phyloP scores from a whole-genome alignment of 1,284 basidiomycete species.

The Ustilago lituana region DNA sequence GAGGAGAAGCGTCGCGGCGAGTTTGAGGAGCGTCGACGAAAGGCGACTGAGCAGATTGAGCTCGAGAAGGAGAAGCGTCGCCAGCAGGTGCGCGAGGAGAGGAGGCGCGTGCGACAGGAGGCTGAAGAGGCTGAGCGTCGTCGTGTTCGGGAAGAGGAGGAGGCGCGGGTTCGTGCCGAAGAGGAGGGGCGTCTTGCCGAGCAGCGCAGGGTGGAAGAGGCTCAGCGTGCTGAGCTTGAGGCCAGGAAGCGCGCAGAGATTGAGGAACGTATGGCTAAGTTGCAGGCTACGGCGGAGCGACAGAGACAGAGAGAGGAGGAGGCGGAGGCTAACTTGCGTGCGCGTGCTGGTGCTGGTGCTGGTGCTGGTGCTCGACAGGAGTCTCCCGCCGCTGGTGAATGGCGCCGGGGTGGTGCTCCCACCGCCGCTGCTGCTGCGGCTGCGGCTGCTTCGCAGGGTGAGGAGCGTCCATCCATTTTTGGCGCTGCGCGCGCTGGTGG shows the following conservation, averaged over 20 bases:
- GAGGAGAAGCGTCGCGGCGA: constrained; percentile 77
- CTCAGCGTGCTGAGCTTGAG: constrained; percentile 61
- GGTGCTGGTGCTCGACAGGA: constrained; percentile 17
- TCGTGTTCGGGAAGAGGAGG: constrained; percentile 56
- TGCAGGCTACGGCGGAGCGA: constrained; percentile 55
- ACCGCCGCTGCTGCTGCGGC: constrained; percentile 22
- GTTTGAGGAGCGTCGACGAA: constrained; percentile 74
- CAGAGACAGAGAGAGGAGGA: constrained; percentile 61
- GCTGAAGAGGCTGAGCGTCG: constrained; percentile 59
- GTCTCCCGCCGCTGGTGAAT: constrained; percentile 23
- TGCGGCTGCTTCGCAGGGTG: constrained; percentile 10
- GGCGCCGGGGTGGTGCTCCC: constrained; percentile 15
- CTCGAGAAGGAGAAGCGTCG: constrained; percentile 83
- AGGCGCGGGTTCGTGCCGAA: constrained; percentile 31
- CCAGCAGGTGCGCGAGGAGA: constrained; percentile 47
- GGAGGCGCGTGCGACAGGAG: constrained; percentile 46
- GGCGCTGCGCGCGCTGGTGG: constrained; percentile 29
- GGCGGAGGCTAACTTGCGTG: constrained; percentile 35
- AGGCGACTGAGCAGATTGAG: constrained; percentile 78
- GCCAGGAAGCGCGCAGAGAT: constrained; percentile 64
- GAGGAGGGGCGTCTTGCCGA: constrained; percentile 54
- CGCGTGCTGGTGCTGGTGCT: constrained; percentile 15
- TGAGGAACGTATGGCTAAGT: constrained; percentile 61
- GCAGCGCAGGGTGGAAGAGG: constrained; percentile 57
- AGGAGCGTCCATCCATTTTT: constrained; percentile 40